Evolutionary conservation across 2,329 filamentous ascomycete genomes (phyloP), one percentile per base, ranked within the genome.

Genomic region (Xylariales sp.): DNA sequence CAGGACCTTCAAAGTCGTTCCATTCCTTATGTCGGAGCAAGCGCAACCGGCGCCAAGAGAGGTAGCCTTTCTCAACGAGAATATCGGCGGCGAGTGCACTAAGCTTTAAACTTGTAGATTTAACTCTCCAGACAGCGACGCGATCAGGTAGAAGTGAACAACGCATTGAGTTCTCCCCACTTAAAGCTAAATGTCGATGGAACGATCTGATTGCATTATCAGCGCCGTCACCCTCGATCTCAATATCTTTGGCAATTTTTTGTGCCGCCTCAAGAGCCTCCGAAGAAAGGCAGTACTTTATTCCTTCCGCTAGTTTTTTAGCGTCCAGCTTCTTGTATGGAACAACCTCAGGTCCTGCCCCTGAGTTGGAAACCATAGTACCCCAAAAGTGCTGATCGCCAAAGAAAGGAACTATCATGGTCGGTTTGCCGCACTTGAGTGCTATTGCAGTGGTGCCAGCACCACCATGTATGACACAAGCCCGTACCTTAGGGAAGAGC

Each of bases 331-430:
- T 61, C 59, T 86, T 87, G 61, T 86, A 85, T 0, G 83, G 83
- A 7, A 87, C 71, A 2, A 82, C 74, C 29, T 74, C 63, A 0
- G 83, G 80, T 1, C 85, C 85, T 1, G 82, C 83, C 18, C 74
- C 73, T 2, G 78, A 70, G 23, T 70, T 74, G 5, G 69, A 70
- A 1, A 88, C 70, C 77, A 85, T 85, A 14, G 70, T 67, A 3
- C 84, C 85, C 85, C 85, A 89, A 54, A 89, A 89, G 33, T 82
- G 74, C 56, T 89, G 85, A 52, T 89, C 85, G 3, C 85, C 85
- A 47, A 89, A 89, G 61, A 89, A 89, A 0, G 85, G 85, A 2
- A 89, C 81, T 18, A 88, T 75, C 76, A 88, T 83, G 5, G 81
- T 87, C 0, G 85, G 85, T 49, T 75, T 77, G 4, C 74, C 85